Base-by-base conservation (phyloP, 352 stramenopile genomes). In the Pythium coloratum region DNA sequence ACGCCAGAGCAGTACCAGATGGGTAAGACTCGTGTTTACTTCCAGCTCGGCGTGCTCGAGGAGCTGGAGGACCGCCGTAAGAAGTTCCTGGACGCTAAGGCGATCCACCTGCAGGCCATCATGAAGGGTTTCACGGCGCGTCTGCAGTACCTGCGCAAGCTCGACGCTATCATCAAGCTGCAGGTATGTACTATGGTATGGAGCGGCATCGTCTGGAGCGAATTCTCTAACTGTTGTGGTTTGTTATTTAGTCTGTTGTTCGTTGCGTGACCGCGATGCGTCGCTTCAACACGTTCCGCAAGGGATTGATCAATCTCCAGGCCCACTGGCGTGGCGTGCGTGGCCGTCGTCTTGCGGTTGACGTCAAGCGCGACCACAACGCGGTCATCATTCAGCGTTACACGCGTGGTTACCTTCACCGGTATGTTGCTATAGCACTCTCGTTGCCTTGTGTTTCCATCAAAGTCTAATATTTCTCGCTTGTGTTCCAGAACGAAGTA, bases 1-100 rank as follows among this genome's bases (percentile, higher is more conserved):
- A 81, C 82, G n/a, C 87, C 87, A 0, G 76, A 76, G 38, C 84
- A 95, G 58, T 95, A 91, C 63, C 87, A 95, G 59, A 93, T 95
- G 82, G 87, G 87, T 54, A 90, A 89, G 69, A 88, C 82, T 6
- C 84, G 86, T n/a, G 84, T 95, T n/a, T 95, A 95, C 72, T 95
- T 95, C 68, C 85, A 91, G 32, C 54, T 92, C 9, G 87, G 87
- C 8, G 84, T 95, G 20, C 82, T 95, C 51, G 86, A 95, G 77
- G 82, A 94, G 62, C 72, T 95, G 12, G 87, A 95, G 69, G 87
- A 95, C 55, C 82, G 84, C 24, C 87, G 87, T 34, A 92, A 92
- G 69, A 93, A 93, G 75, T 90, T 92, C 65, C 54, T 94, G 50
- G 86, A 95, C 53, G 82, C 81, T 36, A 92, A 95, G 72, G 87